Evolutionary conservation across 192 early-diverging fungal species (phyloP).

Genomic region (Chytriomyces hyalinus): DNA sequence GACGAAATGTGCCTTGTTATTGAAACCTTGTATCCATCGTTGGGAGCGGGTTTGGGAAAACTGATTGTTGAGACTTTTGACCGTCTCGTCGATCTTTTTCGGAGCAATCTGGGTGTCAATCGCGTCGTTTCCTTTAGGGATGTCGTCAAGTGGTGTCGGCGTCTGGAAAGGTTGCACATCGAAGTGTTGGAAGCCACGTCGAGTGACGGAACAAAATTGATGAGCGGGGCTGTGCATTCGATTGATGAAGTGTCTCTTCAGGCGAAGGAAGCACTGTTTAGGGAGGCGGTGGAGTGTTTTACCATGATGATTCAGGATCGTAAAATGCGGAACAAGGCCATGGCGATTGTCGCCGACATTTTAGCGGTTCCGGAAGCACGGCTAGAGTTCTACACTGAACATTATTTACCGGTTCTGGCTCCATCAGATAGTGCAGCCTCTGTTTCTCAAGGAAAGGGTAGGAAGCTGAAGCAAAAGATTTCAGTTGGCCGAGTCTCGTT

Average conservation of each 20-base stretch:
- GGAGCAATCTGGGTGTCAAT: slow-evolving; percentile 34
- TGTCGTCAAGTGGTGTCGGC: slow-evolving; percentile 88
- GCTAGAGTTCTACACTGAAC: slow-evolving; percentile 71
- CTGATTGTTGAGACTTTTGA: slow-evolving; percentile 37
- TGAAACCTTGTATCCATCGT: slow-evolving; percentile 54
- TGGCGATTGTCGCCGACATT: slow-evolving; percentile 68
- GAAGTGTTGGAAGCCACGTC: slow-evolving; percentile 7
- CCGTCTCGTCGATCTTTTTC: slow-evolving; percentile 25
- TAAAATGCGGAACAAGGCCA: slow-evolving; percentile 63
- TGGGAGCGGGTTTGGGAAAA: slow-evolving; percentile 36
- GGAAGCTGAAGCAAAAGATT: background rate
- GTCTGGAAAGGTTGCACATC: slow-evolving; percentile 59
- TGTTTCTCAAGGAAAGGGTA: background rate
- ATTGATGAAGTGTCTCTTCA: slow-evolving; percentile 32
- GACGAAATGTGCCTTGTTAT: slow-evolving; percentile 74
- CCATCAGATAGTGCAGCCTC: background rate
- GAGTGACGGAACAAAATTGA: background rate
- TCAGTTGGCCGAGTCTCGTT: slow-evolving; percentile 18
- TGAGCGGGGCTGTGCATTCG: slow-evolving; percentile 6
- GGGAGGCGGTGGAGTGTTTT: slow-evolving; percentile 89
- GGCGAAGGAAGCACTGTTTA: slow-evolving; percentile 72
- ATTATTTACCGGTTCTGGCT: slow-evolving; percentile 67
- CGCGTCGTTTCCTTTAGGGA: slow-evolving; percentile 81
- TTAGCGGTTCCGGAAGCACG: slow-evolving; percentile 72
- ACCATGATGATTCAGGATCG: slow-evolving; percentile 78